Conservation (phyloP, 2,329 filamentous ascomycete genomes). For the Metarhizium guizhouense region DNA sequence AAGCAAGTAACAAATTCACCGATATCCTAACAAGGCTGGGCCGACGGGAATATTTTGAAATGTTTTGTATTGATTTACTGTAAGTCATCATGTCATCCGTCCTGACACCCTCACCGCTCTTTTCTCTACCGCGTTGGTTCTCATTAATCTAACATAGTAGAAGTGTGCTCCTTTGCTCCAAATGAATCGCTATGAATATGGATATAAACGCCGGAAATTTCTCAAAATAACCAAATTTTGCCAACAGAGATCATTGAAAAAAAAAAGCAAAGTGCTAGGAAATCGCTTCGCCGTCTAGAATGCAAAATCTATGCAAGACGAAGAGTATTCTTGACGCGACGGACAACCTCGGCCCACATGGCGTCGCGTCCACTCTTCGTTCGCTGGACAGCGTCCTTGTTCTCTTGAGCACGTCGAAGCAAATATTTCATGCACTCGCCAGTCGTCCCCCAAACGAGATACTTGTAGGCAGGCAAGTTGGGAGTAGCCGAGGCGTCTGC, state of each 20-base stretch:
- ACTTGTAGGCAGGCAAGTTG: constrained; percentile 57
- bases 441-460: constrained; percentile 60
- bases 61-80: not conserved
- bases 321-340: constrained; percentile 39
- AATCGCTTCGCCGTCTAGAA: not conserved
- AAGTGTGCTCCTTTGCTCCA: not conserved
- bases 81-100: not conserved
- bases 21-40: not conserved
- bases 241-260: not conserved
- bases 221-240: not conserved
- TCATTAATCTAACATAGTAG: not conserved
- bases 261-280: not conserved
- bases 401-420: constrained; percentile 54
- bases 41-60: not conserved
- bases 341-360: constrained; percentile 51
- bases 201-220: not conserved
- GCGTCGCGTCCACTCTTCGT: constrained; percentile 54
- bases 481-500: constrained; percentile 16
- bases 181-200: constrained; percentile 1
- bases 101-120: not conserved
- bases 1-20: not conserved
- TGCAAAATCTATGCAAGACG: constrained; percentile 3
- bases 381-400: constrained; percentile 58
- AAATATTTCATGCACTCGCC: constrained; percentile 84
- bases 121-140: not conserved